Evolutionary conservation across 257 asterid genomes (phyloP).

Genomic region (Buddleja alternifolia): DNA sequence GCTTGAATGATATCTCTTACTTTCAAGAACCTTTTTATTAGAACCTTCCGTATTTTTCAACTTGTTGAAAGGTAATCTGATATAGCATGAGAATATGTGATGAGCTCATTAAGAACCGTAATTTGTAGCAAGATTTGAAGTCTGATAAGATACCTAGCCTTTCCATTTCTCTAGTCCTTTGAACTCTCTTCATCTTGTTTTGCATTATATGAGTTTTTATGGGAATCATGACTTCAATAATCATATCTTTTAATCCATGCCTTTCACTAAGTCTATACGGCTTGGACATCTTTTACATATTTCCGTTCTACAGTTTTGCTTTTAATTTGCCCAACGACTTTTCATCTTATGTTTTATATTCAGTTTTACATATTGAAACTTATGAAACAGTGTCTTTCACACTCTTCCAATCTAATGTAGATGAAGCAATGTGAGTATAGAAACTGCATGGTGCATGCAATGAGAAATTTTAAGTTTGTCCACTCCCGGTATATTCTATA

Average conservation of each 20-base stretch:
- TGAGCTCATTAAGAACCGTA: neutral
- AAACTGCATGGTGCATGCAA: neutral
- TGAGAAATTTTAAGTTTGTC: neutral
- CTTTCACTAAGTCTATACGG: neutral
- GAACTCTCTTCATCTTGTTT: constrained; percentile 20
- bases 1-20: constrained; percentile 9
- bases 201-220: neutral
- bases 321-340: constrained; percentile 20
- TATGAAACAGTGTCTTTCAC: neutral
- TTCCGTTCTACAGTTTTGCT: neutral
- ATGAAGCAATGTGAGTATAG: neutral
- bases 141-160: constrained; percentile 4
- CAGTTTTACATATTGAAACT: neutral
- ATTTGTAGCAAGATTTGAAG: constrained; percentile 16
- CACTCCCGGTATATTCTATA: neutral
- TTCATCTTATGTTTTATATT: neutral
- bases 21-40: constrained; percentile 3
- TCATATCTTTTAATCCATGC: constrained; percentile 11
- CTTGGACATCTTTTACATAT: neutral
- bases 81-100: constrained; percentile 12
- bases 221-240: constrained; percentile 14
- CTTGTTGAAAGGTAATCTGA: neutral
- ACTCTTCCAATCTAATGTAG: neutral
- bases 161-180: constrained; percentile 7
- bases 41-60: too few species aligned